Conservation (phyloP, 106 monocot genomes). For the Acorus gramineus region DNA sequence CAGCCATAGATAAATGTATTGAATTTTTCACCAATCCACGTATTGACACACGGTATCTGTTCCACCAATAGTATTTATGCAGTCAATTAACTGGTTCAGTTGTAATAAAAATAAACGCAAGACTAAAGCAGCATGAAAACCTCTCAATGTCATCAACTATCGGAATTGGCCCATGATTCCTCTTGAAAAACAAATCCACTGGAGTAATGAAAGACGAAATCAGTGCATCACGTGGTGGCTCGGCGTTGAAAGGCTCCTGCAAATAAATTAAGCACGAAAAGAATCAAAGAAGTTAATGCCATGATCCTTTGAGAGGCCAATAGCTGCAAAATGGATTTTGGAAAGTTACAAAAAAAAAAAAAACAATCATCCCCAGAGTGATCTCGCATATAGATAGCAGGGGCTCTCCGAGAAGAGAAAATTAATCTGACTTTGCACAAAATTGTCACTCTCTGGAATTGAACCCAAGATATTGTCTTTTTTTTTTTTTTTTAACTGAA, state of each 20-base stretch:
- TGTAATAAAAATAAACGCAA: not conserved
- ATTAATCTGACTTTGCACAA: too few species aligned
- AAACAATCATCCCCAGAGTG: not conserved
- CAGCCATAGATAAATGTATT: conserved; percentile 62
- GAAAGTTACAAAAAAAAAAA: not conserved
- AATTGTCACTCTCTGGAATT: too few species aligned
- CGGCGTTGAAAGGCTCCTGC: conserved; percentile 98
- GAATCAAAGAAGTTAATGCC: too few species aligned
- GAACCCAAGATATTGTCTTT: too few species aligned
- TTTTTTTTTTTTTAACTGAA: too few species aligned
- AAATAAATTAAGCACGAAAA: not conserved
- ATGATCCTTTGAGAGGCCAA: too few species aligned
- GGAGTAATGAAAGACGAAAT: conserved; percentile 77
- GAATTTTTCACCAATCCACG: conserved; percentile 59
- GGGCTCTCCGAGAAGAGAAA: too few species aligned
- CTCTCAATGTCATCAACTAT: conserved; percentile 67
- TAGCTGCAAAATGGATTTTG: too few species aligned
- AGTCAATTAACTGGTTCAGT: not conserved
- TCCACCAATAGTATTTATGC: not conserved
- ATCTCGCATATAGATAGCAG: too few species aligned
- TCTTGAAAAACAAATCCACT: conserved; percentile 85
- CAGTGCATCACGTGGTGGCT: conserved; percentile 61
- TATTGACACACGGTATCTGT: conserved; percentile 63
- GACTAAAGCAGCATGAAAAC: conserved; percentile 15
- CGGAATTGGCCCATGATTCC: conserved; percentile 99